Base-by-base conservation (phyloP, 225 moss, liverwort and hornwort species). In the Antitrichia curtipendula region DNA sequence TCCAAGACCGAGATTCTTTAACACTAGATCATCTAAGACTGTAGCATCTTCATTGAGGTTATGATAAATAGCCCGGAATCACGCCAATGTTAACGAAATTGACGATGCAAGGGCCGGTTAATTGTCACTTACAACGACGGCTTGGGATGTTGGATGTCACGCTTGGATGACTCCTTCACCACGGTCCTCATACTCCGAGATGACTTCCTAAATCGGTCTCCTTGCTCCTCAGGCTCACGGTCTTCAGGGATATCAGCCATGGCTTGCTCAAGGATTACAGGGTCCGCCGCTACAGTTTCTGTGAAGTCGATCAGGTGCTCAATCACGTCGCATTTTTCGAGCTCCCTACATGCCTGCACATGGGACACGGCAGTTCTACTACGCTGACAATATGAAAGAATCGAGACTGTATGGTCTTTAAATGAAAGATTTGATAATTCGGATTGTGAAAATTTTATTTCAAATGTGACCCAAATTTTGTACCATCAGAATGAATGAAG, bases 291-390 rank as follows among this genome's bases (percentile, higher is more conserved):
- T 17, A 88, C 94, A 70, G 93, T 76, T 87, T 97, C 97, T 68
- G 99, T 97, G 82, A 99, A 96, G 89, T 95, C 97, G 57, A 99
- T 94, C 63, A 99, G 95, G 88, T 96, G 99, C 85, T 99, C 97
- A 54, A 99, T 99, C 86, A 99, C 96, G 50, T 97, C 94, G 82
- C 96, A 96, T 86, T 99, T 92, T 82, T 97, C 97, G 41, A 96
- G 59, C 88, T 95, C 99, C 94, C 91, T 96, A 87, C 93, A 93
- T 47, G 92, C 95, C 94, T 94, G 87, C 88, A 78, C 75, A 52
- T 61, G 40, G 66, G 25, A 32, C 85, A 89, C 62, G 69, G 54
- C 36, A 63, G 17, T 36, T 63, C 63, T 9, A 57, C 13, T 43
- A 25, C 27, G 32, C 86, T 54, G 56, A 38, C 7, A 60, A 36